Evolutionary conservation across 345 rosid genomes (phyloP).

Genomic region (Punica granatum): DNA sequence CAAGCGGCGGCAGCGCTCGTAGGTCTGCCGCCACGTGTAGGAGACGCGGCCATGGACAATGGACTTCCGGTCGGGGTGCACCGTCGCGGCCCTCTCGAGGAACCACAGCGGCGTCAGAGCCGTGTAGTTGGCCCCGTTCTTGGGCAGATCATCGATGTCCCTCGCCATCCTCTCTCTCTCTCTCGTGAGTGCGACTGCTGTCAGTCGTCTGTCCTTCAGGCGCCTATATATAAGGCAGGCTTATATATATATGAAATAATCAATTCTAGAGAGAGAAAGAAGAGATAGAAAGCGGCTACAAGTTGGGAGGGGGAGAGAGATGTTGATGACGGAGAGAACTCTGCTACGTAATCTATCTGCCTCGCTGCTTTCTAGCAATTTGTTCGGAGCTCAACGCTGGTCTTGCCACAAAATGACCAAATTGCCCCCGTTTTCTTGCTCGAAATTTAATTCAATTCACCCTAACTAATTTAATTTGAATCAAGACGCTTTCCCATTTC

Average conservation of each 20-base stretch:
- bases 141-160: slow-evolving; percentile 82
- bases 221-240: neutral
- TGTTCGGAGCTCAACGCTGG: no score
- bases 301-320: neutral
- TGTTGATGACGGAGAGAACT: neutral
- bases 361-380: no score
- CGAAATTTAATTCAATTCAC: no score
- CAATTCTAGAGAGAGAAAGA: neutral
- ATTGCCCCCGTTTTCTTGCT: no score
- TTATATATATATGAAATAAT: neutral
- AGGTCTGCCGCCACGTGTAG: slow-evolving; percentile 80
- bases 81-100: slow-evolving; percentile 69
- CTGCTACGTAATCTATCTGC: neutral
- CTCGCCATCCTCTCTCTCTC: slow-evolving; percentile 20
- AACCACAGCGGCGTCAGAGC: slow-evolving; percentile 90
- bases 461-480: no score
- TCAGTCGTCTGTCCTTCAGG: neutral
- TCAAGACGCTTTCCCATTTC: no score
- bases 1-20: slow-evolving; percentile 68
- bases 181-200: neutral
- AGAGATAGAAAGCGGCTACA: neutral
- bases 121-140: slow-evolving; percentile 68
- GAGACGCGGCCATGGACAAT: slow-evolving; percentile 52
- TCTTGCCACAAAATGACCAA: no score
- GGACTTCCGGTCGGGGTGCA: slow-evolving; percentile 64